Percentiles rank a stretch among this genome's conserved stretches.
Evolutionary conservation across 805 yeast species (phyloP).

Genomic region (Debaryomyces maramus): DNA sequence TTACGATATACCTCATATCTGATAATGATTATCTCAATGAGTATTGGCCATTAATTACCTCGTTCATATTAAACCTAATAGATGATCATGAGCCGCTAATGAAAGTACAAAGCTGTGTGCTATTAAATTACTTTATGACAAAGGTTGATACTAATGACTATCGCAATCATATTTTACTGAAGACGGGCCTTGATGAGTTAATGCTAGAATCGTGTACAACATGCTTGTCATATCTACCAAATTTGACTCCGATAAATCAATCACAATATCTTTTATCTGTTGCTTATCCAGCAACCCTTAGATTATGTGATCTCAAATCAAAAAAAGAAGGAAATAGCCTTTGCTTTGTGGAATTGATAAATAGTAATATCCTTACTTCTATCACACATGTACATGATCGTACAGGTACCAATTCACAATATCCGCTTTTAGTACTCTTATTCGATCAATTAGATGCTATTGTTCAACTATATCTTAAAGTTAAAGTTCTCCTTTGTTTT

Average conservation of each 20-base stretch:
- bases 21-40: conserved; percentile 8
- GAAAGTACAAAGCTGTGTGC: conserved; percentile 25
- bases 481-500: conserved; percentile 21
- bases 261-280: conserved; percentile 19
- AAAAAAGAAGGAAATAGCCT: conserved; percentile 1
- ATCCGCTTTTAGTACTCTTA: conserved; percentile 13
- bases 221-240: conserved; percentile 29
- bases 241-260: conserved; percentile 22
- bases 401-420: conserved; percentile 10
- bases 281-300: conserved; percentile 23
- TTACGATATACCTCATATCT: conserved; percentile 15
- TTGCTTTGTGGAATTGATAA: conserved; percentile 23
- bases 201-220: conserved; percentile 25
- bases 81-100: conserved; percentile 32
- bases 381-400: conserved; percentile 21
- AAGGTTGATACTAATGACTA: conserved; percentile 1
- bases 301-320: conserved; percentile 11
- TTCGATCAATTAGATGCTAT: conserved; percentile 16
- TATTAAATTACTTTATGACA: conserved; percentile 16
- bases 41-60: conserved; percentile 27
- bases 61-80: conserved; percentile 34
- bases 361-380: conserved; percentile 22
- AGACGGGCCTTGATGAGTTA: conserved; percentile 27
- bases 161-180: conserved; percentile 11
- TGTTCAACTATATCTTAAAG: conserved; percentile 11